Conservation (phyloP, 2,329 filamentous ascomycete species). For the Microcyclospora tardicrescens region DNA sequence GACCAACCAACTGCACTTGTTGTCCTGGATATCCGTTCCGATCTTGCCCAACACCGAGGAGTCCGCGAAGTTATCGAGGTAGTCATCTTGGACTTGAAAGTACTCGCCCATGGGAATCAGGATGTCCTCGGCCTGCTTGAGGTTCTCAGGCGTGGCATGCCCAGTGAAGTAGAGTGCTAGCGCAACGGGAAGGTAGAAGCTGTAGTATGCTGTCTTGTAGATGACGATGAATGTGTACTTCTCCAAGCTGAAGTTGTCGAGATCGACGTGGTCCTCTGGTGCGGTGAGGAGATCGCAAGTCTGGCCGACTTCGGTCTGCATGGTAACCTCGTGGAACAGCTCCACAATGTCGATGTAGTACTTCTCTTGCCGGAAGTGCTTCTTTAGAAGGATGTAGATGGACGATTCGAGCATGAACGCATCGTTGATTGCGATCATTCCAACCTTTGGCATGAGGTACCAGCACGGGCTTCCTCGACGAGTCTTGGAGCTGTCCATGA, state of each 20-base stretch:
- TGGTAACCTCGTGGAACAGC: constrained; percentile 88
- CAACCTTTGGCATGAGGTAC: constrained; percentile 82
- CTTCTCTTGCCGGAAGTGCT: constrained; percentile 79
- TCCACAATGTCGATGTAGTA: constrained; percentile 85
- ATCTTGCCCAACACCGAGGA: constrained; percentile 94
- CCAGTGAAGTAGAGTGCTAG: constrained; percentile 77
- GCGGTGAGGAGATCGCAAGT: constrained; percentile 89
- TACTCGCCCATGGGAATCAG: constrained; percentile 96
- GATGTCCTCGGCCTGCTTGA: constrained; percentile 79
- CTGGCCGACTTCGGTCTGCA: constrained; percentile 93
- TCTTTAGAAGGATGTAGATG: constrained; percentile 87
- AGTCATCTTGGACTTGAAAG: constrained; percentile 98
- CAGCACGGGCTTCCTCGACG: constrained; percentile 90
- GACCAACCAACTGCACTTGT: constrained; percentile 98
- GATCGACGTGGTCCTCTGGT: constrained; percentile 82
- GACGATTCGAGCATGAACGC: constrained; percentile 84
- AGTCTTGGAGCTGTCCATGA: constrained; percentile 94
- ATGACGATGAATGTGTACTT: constrained; percentile 98
- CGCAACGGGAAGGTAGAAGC: constrained; percentile 93
- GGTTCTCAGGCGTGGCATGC: constrained; percentile 74
- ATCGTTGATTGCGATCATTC: constrained; percentile 97
- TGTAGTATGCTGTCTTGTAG: constrained; percentile 99
- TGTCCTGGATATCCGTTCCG: constrained; percentile 96
- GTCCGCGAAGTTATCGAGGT: constrained; percentile 93
- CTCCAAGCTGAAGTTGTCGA: constrained; percentile 86